Evolutionary conservation across 1,284 basidiomycete species (phyloP).

Genomic region (Sphagnurus paluster): DNA sequence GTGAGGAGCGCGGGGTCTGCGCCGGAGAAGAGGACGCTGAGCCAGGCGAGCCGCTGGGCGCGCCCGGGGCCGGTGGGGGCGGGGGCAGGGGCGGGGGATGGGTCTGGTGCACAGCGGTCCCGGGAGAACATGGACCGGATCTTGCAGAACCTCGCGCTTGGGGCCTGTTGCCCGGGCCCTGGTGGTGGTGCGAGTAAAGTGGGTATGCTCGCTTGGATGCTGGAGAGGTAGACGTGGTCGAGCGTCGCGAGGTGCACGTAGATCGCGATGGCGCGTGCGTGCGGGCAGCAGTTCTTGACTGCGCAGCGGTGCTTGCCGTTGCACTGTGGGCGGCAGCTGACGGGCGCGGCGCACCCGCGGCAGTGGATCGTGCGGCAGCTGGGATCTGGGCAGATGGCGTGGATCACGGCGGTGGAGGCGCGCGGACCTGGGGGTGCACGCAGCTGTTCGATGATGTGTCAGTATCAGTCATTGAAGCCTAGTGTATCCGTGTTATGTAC

Average conservation of each 20-base stretch:
- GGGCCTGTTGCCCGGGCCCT: too few species aligned
- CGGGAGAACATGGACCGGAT: too few species aligned
- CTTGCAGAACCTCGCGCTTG: too few species aligned
- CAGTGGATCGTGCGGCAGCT: neutral
- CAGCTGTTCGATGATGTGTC: too few species aligned
- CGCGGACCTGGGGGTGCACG: neutral
- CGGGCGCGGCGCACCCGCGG: constrained; percentile 1
- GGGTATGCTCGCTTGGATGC: neutral
- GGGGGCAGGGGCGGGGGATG: too few species aligned
- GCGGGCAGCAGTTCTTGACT: neutral
- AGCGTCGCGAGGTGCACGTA: constrained; percentile 4
- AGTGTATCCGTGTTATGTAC: too few species aligned
- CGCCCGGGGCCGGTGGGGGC: too few species aligned
- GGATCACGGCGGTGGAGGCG: neutral
- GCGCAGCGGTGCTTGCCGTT: neutral
- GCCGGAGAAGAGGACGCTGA: neutral
- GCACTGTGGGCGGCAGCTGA: neutral
- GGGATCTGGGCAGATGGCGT: neutral
- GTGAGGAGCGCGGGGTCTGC: too few species aligned
- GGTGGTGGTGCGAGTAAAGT: too few species aligned
- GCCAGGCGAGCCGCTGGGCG: neutral
- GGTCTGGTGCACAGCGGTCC: too few species aligned
- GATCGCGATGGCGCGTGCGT: constrained; percentile 7
- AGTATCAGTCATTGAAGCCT: too few species aligned
- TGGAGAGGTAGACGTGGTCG: constrained; percentile 4